Evolutionary conservation across 805 yeast genomes (phyloP), one percentile per base, ranked within the genome.

Genomic region (Candida silvatica): DNA sequence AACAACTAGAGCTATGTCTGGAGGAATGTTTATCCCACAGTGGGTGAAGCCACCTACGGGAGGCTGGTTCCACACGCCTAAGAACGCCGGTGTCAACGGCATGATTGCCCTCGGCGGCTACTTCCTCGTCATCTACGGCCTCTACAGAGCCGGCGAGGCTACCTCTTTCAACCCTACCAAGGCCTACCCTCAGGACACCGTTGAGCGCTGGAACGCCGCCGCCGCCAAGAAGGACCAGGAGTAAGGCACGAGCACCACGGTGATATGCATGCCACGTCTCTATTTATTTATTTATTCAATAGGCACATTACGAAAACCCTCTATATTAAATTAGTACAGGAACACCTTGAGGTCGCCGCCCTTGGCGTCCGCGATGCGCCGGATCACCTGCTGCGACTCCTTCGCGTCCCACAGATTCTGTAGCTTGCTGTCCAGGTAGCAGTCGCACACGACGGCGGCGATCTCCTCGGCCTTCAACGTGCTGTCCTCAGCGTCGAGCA

Each of bases 341-440:
- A 72, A 76, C 1, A 79, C 51, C 42, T 69, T 69, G 4, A 75
- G 59, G 2, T 71, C 67, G 3, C 59, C 53, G 35, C 54, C 56
- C n/a, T n/a, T n/a, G 1, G 44, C 45, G 14, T 37, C 44, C 12
- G 53, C 43, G 36, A 74, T 58, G 6, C 48, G 51, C 39, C 66
- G 67, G 36, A 74, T 48, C 4, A 64, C 51, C 9, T 52, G 49
- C 7, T 60, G 48, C 3, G 74, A 64, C 37, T 72, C 80, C 14
- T 60, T 58, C 24, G 64, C 54, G 38, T 80, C 86, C 74, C 79
- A 77, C 3, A 80, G 59, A 36, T 66, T 68, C 44, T 75, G 76
- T 40, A 66, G 59, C 54, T 80, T 81, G 15, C 65, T 51, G 47
- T 80, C 85, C 45, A 81, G 59, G 46, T 69, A 74, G 5, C 80